Conservation (phyloP, 2,329 filamentous ascomycete species). For the Fusarium nurragi region DNA sequence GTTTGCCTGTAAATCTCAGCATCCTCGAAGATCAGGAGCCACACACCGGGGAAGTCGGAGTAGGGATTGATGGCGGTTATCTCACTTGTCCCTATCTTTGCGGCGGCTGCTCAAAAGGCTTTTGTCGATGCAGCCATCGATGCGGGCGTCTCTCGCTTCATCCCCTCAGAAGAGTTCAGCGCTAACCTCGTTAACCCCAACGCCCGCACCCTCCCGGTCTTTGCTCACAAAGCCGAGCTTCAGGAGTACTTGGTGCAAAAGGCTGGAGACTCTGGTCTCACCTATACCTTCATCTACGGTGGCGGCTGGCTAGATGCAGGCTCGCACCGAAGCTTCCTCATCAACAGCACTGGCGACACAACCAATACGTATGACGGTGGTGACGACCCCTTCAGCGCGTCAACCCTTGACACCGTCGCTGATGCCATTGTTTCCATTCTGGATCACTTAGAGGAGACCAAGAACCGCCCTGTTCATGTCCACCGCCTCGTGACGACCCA, state of each 20-base stretch:
- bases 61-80: no score
- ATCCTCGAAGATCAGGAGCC: no score
- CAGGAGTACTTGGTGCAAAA: not conserved
- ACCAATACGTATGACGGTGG: not conserved
- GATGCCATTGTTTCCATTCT: not conserved
- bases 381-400: not conserved
- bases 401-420: not conserved
- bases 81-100: not conserved
- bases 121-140: not conserved
- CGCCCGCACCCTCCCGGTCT: not conserved
- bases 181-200: not conserved
- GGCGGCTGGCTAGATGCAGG: not conserved
- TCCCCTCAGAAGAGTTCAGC: not conserved
- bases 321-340: not conserved
- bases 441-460: not conserved
- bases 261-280: not conserved
- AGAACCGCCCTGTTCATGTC: not conserved
- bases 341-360: not conserved
- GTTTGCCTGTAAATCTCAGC: no score
- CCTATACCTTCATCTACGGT: not conserved
- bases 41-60: no score
- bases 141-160: not conserved
- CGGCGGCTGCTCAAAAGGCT: not conserved
- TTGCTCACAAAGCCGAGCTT: not conserved
- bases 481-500: not conserved